These are phyloP conservation scores for Kodamaea derodonti DNA, from an alignment of 1,139 yeast species.

Conservation along the genomic window DNA sequence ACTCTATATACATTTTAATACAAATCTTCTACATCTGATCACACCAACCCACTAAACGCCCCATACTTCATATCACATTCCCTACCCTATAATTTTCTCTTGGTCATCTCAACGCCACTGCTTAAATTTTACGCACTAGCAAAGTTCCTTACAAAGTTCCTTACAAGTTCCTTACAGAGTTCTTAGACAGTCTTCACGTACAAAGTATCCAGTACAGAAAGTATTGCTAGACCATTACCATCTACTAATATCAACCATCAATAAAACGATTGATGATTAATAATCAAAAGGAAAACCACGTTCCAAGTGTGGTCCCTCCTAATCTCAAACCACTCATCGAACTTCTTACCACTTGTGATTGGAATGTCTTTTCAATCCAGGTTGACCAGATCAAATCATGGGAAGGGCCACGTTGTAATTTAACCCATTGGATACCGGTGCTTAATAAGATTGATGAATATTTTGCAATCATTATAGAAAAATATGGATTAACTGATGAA, in stretches of 20 bases:
- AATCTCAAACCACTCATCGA: slow-evolving; percentile 34
- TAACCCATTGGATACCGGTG: slow-evolving; percentile 74
- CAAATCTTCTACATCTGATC: no score
- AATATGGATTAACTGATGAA: slow-evolving; percentile 53
- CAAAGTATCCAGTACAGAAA: background rate
- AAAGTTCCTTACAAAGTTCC: no score
- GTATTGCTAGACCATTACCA: background rate
- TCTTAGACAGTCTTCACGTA: no score
- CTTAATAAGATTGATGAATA: slow-evolving; percentile 72
- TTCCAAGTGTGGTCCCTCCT: slow-evolving; percentile 1
- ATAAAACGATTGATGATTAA: no score
- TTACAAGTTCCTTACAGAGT: no score
- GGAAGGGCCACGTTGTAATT: slow-evolving; percentile 70
- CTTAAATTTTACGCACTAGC: no score
- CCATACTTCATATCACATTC: no score
- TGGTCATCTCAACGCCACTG: no score
- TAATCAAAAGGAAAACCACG: slow-evolving; percentile 6
- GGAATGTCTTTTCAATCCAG: slow-evolving; percentile 26
- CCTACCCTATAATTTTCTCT: no score
- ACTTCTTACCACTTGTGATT: slow-evolving; percentile 23
- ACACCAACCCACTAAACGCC: no score
- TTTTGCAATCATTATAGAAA: slow-evolving; percentile 49
- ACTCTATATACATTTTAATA: no score
- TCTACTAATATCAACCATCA: no score
- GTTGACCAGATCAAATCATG: slow-evolving; percentile 31